Base-by-base conservation (phyloP, 208 protist species). In the Strigomonas culicis region DNA sequence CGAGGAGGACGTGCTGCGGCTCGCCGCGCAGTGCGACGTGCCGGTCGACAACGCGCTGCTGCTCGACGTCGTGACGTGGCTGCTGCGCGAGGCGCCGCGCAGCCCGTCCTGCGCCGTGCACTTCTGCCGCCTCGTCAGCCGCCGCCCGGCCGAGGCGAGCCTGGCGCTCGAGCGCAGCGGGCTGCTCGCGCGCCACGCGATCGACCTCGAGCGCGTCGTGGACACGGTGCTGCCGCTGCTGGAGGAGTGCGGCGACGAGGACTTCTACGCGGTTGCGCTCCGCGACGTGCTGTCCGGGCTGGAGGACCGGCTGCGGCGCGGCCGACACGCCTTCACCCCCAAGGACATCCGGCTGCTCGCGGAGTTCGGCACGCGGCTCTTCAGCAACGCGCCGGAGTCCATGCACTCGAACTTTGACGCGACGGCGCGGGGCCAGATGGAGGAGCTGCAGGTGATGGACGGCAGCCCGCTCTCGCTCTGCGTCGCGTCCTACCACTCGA, bases 381-480 rank as follows among this genome's bases (percentile, higher is more conserved):
- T 88, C 63, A 74, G 74, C 49, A 72, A 66, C 25, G 44, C 60
- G 39, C 53, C 65, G 46, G 60, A 66, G 44, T 53, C 55, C 21
- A 49, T 68, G 24, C 52, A 63, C 58, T 52, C 60, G 47, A 47
- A 55, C 24, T 84, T 86, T 31, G 84, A 90, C 64, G 65, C 70
- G 27, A 75, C 75, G 15, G 75, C 68, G 46, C 81, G 77, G 27
- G 84, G 63, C 1, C 88, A 94, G 56, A 79, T 92, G 74, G 84
- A 92, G 75, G 84, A 94, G 68, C 75, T 94, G 61, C 78, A 88
- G 39, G 88, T 94, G 57, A 94, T 94, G 84, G 84, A 89, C 60
- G 88, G 88, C 17, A 85, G 84, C 44, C 88, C 88, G 30, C 88
- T 82, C 77, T 80, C 88, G 1, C 56, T 94, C 27, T 81, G 83